phyloP scores from a whole-genome alignment of 2,329 filamentous ascomycete genomes.

The Orbilia blumenaviensis region DNA sequence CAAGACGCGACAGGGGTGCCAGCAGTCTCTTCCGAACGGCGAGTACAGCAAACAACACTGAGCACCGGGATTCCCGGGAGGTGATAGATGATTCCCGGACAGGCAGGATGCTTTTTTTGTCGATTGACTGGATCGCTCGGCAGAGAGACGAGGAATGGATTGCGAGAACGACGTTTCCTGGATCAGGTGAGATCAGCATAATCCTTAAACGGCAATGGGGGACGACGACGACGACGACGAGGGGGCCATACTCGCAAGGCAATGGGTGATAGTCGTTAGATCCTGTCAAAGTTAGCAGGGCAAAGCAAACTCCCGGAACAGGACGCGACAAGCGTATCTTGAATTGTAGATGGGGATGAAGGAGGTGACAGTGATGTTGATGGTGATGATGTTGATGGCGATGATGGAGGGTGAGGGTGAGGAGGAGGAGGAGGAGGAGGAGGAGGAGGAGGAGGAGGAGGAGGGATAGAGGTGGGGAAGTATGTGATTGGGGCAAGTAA shows the following conservation, averaged over 20 bases:
- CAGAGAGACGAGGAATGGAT: not conserved
- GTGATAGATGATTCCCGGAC: not conserved
- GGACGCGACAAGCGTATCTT: not conserved
- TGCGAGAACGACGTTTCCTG: not conserved
- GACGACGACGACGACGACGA: no score
- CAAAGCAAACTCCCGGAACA: slow-evolving; percentile 17
- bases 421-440: not conserved
- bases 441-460: not conserved
- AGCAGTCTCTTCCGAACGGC: not conserved
- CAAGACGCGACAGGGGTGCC: not conserved
- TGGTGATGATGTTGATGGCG: not conserved
- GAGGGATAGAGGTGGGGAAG: not conserved
- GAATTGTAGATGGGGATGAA: not conserved
- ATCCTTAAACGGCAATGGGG: not conserved
- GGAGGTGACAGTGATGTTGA: not conserved
- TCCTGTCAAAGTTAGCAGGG: slow-evolving; percentile 33
- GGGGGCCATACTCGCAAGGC: not conserved
- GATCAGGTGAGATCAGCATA: not conserved
- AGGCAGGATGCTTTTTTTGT: not conserved
- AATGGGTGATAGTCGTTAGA: not conserved
- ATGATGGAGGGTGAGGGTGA: not conserved
- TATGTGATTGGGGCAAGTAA: not conserved
- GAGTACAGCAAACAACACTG: not conserved
- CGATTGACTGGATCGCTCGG: not conserved
- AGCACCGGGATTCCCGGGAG: not conserved